Evolutionary conservation across 2,329 filamentous ascomycete genomes (phyloP).

Genomic region (Dissoconium aciculare): DNA sequence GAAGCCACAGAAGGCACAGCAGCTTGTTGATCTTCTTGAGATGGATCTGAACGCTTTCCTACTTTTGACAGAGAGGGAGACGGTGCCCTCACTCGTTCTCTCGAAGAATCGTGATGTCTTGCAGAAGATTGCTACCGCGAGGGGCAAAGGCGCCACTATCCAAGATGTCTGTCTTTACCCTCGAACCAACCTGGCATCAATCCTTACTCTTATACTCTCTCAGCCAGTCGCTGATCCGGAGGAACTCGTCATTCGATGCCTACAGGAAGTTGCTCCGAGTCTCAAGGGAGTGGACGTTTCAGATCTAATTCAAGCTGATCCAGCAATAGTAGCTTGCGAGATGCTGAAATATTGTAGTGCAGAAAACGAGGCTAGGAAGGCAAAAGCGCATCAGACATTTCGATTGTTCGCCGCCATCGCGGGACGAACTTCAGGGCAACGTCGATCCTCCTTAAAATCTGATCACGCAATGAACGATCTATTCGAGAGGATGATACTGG

Average conservation of each 20-base stretch:
- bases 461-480: conserved; percentile 54
- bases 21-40: conserved; percentile 66
- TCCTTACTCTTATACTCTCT: conserved; percentile 43
- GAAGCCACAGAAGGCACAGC: conserved; percentile 66
- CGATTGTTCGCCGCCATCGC: conserved; percentile 33
- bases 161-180: conserved; percentile 49
- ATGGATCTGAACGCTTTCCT: conserved; percentile 63
- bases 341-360: conserved; percentile 68
- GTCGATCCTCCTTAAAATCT: conserved; percentile 32
- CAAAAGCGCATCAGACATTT: conserved; percentile 34
- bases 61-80: conserved; percentile 60
- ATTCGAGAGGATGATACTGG: conserved; percentile 69
- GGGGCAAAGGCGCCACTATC: conserved; percentile 35
- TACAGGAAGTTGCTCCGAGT: conserved; percentile 53
- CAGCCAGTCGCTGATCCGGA: conserved; percentile 52
- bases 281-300: conserved; percentile 52
- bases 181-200: conserved; percentile 40
- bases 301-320: conserved; percentile 58
- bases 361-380: conserved; percentile 36
- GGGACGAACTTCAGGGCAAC: conserved; percentile 32
- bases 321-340: conserved; percentile 62
- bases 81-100: conserved; percentile 74
- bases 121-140: conserved; percentile 61
- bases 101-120: conserved; percentile 65
- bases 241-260: conserved; percentile 49